Evolutionary conservation across 192 early-diverging fungal species (phyloP), one percentile per base, ranked within the genome.

Genomic region (Dispira parvispora): DNA sequence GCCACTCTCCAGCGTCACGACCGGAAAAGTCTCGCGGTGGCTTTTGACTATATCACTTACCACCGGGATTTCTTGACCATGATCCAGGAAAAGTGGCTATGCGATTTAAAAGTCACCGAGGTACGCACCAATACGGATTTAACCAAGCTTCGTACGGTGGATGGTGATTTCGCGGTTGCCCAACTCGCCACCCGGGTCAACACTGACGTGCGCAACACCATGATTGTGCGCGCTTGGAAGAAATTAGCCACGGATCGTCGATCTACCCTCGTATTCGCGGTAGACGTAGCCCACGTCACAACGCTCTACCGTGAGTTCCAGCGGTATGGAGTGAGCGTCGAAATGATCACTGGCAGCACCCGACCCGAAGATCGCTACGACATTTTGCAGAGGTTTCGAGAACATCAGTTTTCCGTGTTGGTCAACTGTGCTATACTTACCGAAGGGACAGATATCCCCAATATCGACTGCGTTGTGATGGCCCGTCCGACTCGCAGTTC

Each of bases 391-490:
- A 68, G 73, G n/a, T 95, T 94, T 63, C 45, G 76, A 12, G 45
- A 64, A 0, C 72, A 82, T 14, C 53, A 72, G 13, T 71, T 90
- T 45, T 86, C 86, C 11, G 82, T 98, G 8, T 71, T 95, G 46
- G 78, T 98, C 50, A 98, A 95, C 69, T 95, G 92, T 71, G 91
- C 87, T 47, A 85, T 88, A 46, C 63, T 88, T 57, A 88, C 86
- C 14, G 88, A 88, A 66, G 89, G 89, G 38, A 80, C 82, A 2
- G 94, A 98, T 68, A 89, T 98, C 16, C 91, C 94, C 8, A 69
- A 64, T 8, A 88, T 98, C 32, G 94, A 98, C 63, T 91, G 85
- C 56, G 75, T 98, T 20, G 65, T 98, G 11, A 80, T 95, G 76
- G 88, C 86, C 0, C 68, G 90, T 3, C 94, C 92, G 0, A 98